These are phyloP conservation scores for Amauroascus verrucosus DNA, from an alignment of 2,329 filamentous ascomycete species.

Conservation along the genomic window DNA sequence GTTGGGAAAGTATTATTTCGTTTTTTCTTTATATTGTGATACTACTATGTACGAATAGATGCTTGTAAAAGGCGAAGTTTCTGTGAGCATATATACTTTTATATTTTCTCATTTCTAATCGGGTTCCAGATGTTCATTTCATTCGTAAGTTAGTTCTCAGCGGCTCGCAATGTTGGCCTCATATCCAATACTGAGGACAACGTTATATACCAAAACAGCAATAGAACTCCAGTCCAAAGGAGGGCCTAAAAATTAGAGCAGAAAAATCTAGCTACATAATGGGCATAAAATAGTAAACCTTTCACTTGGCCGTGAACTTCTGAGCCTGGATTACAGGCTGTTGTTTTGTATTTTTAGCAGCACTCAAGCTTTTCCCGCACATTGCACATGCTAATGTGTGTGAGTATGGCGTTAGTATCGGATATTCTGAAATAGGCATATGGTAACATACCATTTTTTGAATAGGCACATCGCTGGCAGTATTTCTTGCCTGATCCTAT, in stretches of 20 bases:
- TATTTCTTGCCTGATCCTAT: constrained; percentile 51
- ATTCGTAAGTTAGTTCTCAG: background rate
- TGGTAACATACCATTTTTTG: constrained; percentile 45
- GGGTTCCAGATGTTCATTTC: background rate
- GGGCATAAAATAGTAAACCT: too few relatives aligned
- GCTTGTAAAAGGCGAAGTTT: background rate
- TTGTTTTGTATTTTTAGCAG: constrained; percentile 35
- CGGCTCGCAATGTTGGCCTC: background rate
- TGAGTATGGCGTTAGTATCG: constrained; percentile 13
- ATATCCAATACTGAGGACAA: background rate
- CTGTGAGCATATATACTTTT: background rate
- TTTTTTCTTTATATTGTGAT: background rate
- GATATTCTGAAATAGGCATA: too few relatives aligned
- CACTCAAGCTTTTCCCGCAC: constrained; percentile 49
- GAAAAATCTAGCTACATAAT: too few relatives aligned
- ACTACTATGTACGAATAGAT: constrained; percentile 3
- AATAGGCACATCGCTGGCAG: constrained; percentile 55
- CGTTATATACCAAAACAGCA: background rate
- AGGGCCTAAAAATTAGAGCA: background rate
- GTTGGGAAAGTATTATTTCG: background rate
- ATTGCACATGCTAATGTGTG: constrained; percentile 46
- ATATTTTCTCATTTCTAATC: background rate
- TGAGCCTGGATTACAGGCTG: constrained; percentile 50
- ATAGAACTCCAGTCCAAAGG: background rate
- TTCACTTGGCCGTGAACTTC: constrained; percentile 52